phyloP scores from a whole-genome alignment of 805 yeast species.

The Teunomyces tritomae region DNA sequence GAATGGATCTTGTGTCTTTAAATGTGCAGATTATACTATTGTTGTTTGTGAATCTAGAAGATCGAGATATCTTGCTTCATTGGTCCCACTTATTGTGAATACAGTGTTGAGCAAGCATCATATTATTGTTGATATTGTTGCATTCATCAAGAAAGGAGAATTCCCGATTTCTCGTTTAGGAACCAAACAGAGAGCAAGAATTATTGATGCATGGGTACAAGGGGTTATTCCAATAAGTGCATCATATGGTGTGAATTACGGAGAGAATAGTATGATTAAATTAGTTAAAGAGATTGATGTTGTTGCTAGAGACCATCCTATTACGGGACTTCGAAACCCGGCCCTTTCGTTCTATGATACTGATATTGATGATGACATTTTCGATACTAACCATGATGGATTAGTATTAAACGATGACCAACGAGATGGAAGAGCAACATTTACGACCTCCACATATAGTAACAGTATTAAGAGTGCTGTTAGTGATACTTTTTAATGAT shows the following conservation, averaged over 20 bases:
- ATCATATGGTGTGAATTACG: conserved; percentile 55
- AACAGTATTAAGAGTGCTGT: conserved; percentile 5
- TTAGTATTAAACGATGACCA: conserved; percentile 27
- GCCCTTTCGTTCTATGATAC: conserved; percentile 40
- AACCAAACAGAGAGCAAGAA: conserved; percentile 70
- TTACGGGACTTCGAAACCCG: conserved; percentile 41
- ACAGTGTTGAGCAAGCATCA: conserved; percentile 79
- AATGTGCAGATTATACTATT: conserved; percentile 75
- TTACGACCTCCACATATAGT: conserved; percentile 7
- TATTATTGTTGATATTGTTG: conserved; percentile 76
- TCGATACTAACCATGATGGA: conserved; percentile 30
- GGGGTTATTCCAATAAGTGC: conserved; percentile 43
- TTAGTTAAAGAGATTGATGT: conserved; percentile 53
- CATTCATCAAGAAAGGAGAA: conserved; percentile 64
- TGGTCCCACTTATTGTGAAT: conserved; percentile 82
- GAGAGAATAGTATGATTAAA: conserved; percentile 62
- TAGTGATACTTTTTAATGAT: neutral
- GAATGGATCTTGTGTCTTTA: conserved; percentile 64
- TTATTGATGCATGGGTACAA: conserved; percentile 54
- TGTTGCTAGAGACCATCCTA: conserved; percentile 38
- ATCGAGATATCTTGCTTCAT: conserved; percentile 55
- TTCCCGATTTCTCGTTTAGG: conserved; percentile 72
- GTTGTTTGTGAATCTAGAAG: conserved; percentile 67
- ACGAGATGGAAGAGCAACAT: neutral
- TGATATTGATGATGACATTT: conserved; percentile 24